Evolutionary conservation across 345 rosid genomes (phyloP), one percentile per base, ranked within the genome.

Genomic region (Arabidopsis suecica): DNA sequence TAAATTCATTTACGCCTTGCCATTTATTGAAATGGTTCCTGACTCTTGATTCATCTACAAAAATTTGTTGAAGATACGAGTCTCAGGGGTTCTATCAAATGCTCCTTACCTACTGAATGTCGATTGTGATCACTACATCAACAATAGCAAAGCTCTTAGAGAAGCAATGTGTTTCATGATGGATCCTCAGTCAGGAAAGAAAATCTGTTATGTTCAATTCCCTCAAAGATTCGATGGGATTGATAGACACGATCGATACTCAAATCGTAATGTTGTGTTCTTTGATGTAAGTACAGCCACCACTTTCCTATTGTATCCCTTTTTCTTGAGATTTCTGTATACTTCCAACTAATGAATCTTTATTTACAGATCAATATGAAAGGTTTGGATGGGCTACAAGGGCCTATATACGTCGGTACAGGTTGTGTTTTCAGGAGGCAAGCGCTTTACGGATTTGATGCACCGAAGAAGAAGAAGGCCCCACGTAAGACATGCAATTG

Each of bases 161-260:
- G 99, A 95, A 84, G 91, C 99, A 1, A 95, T 95, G 99, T 95
- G 99, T 82, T 95, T 95, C 84, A 84, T 95, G 99, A 95, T 93
- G 99, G 99, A 95, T 69, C 99, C 97, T 22, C 84, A 83, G 33
- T 88, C 86, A 1, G 99, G 99, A 73, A 92, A 95, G 86, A 90
- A 91, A 74, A 87, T 95, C 71, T 95, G 99, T 83, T 95, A 95
- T 59, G 99, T 95, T 73, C 99, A 95, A 69, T 95, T 95, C 80
- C 99, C 99, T 74, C 99, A 95, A 85, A 88, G 99, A 84, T 95
- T 95, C 34, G 99, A 95, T 64, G 99, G 99, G 25, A 95, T 95
- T 79, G 99, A 95, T 87, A 83, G 91, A 23, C 97, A 95, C 38
- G 99, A 95, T 87, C 77, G 99, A 72, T 95, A 95, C 85, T 95